Base-by-base conservation (phyloP, 225 moss, liverwort and hornwort species). In the Ulota crispa region DNA sequence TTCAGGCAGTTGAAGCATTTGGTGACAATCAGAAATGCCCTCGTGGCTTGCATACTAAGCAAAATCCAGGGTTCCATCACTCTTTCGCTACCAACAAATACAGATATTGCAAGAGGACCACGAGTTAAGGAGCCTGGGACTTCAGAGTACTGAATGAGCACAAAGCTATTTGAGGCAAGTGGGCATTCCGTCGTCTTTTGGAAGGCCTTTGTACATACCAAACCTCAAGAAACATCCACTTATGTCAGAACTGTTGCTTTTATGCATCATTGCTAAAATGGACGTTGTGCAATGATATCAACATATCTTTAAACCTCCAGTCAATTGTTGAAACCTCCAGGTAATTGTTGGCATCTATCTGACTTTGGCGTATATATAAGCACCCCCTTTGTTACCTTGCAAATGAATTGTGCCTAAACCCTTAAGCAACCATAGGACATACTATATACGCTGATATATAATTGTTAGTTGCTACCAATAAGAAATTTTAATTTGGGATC, bases 51-150 rank as follows among this genome's bases (percentile, higher is more conserved):
- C 52, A 62, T 24, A 64, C 55, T 63, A 70, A 69, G 43, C 68
- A 84, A 67, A 59, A 74, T 16, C 20, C 23, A 62, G 31, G 41
- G 28, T 72, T 83, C 16, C 60, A 60, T 50, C 20, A 59, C 30
- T 67, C 42, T 42, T 68, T 37, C 19, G 24, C 68, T 45, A 67
- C 67, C 80, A 68, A 41, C 63, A 80, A 76, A 68, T 53, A 69
- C 80, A 84, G 74, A 75, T 63, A 31, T 80, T 62, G 84, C 50
- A 68, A 68, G 53, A 60, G 73, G 43, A 42, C 50, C 68, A 52
- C 41, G 32, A 62, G 43, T 19, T 43, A 19, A 28, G 60, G 43
- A 62, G 43, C 61, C 62, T 28, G 61, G 27, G 28, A 43, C 43
- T 61, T 62, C 28, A 37, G 42, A 75, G 28, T 61, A 57, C 24